These are phyloP conservation scores for Rhizopogon vinicolor DNA, from an alignment of 768 basidiomycete species.

Conservation along the genomic window DNA sequence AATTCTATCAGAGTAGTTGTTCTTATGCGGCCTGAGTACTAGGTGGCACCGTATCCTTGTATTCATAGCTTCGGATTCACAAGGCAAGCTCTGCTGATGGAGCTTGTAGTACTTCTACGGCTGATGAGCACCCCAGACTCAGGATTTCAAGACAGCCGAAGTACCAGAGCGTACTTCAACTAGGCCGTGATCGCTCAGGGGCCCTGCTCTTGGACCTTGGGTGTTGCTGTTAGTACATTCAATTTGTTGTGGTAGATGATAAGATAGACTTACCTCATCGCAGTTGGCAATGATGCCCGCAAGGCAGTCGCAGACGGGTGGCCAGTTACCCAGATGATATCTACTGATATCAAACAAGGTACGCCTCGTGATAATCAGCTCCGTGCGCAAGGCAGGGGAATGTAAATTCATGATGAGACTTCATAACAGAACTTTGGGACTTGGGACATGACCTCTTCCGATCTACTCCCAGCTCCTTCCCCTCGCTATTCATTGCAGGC, in stretches of 20 bases:
- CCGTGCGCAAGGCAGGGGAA: too few relatives aligned
- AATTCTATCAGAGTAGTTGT: neutral
- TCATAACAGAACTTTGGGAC: constrained; percentile 51
- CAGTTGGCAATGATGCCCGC: constrained; percentile 38
- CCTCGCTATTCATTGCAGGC: constrained; percentile 51
- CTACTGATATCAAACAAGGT: constrained; percentile 37
- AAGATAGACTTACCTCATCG: neutral
- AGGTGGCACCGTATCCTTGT: constrained; percentile 21
- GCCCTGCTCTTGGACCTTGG: constrained; percentile 42
- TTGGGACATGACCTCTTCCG: constrained; percentile 59
- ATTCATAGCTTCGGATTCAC: constrained; percentile 16
- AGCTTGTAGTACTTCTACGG: neutral
- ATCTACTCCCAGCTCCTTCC: constrained; percentile 46
- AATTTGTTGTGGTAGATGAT: neutral
- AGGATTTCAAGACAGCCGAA: constrained; percentile 14
- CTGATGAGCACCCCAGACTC: constrained; percentile 8
- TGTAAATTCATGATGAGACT: neutral
- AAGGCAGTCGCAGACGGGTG: constrained; percentile 39
- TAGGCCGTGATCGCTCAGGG: constrained; percentile 30
- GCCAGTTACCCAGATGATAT: constrained; percentile 31
- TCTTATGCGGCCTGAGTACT: neutral
- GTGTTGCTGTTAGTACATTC: constrained; percentile 33
- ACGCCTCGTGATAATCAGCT: neutral
- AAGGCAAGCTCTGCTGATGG: constrained; percentile 3
- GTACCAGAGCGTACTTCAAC: constrained; percentile 26